These are phyloP conservation scores for Penicillium glabrum DNA, from an alignment of 2,329 filamentous ascomycete genomes.

Conservation along the genomic window DNA sequence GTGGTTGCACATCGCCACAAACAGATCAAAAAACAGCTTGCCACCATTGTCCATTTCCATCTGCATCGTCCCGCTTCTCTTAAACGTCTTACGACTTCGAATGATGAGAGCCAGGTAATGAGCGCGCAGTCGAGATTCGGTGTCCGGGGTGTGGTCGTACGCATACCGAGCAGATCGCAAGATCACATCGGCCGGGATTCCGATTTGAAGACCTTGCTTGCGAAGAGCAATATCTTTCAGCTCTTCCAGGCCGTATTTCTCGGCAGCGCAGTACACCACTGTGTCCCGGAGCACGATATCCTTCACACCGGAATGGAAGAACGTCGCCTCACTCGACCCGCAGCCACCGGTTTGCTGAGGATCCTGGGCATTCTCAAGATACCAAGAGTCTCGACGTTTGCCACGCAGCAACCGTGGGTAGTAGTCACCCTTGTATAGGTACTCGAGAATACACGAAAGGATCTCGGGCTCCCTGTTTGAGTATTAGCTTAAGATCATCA, in stretches of 20 bases:
- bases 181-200: slow-evolving; percentile 89
- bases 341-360: slow-evolving; percentile 57
- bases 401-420: slow-evolving; percentile 85
- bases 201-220: slow-evolving; percentile 91
- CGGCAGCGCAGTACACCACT: slow-evolving; percentile 88
- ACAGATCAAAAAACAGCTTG: slow-evolving; percentile 97
- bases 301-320: slow-evolving; percentile 72
- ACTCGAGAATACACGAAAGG: slow-evolving; percentile 92
- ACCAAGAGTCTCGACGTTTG: slow-evolving; percentile 83
- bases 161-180: slow-evolving; percentile 91
- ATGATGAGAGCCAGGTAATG: slow-evolving; percentile 98
- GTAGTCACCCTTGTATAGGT: slow-evolving; percentile 96
- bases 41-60: slow-evolving; percentile 95
- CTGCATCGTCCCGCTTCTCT: slow-evolving; percentile 98
- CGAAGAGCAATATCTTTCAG: slow-evolving; percentile 87
- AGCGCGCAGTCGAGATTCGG: slow-evolving; percentile 87
- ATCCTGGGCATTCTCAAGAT: slow-evolving; percentile 72
- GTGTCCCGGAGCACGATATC: slow-evolving; percentile 86
- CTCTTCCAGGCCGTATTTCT: slow-evolving; percentile 86
- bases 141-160: slow-evolving; percentile 92
- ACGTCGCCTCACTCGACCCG: slow-evolving; percentile 69
- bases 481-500: slow-evolving; percentile 1
- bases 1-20: slow-evolving; percentile 97
- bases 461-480: slow-evolving; percentile 76
- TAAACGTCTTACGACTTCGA: slow-evolving; percentile 95